Percentiles rank a stretch among this genome's conserved stretches.
These are phyloP conservation scores for Avena insularis DNA, from an alignment of 176 grass and related monocot species.

Conservation along the genomic window DNA sequence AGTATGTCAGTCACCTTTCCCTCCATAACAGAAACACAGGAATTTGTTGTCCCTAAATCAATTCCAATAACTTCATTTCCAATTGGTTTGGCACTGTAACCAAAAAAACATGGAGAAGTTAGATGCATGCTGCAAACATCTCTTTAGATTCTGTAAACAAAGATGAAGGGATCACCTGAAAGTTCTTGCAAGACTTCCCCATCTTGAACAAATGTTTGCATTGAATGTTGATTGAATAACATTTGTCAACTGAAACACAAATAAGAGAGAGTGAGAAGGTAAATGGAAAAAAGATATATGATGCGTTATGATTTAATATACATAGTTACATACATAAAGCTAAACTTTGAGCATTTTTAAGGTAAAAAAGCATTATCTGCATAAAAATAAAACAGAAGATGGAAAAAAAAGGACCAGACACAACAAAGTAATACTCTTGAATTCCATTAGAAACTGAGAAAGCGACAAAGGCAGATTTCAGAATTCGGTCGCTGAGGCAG, in stretches of 20 bases:
- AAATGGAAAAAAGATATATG: background rate
- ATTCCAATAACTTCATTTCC: constrained; percentile 34
- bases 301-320: background rate
- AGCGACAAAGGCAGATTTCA: background rate
- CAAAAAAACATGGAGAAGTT: background rate
- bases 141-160: background rate
- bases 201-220: constrained; percentile 36
- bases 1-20: background rate
- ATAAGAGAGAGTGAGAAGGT: background rate
- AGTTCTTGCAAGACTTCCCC: constrained; percentile 43
- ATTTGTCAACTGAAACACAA: constrained; percentile 41
- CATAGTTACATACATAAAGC: background rate
- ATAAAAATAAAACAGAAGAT: background rate
- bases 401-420: background rate
- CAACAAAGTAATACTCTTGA: background rate
- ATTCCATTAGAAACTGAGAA: background rate
- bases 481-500: background rate
- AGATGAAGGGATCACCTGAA: constrained; percentile 28
- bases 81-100: constrained; percentile 28
- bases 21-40: constrained; percentile 35
- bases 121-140: background rate
- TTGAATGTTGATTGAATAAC: constrained; percentile 20
- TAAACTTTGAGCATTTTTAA: background rate
- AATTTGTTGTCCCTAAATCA: constrained; percentile 30
- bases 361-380: background rate